Conservation (phyloP, 139 green algal species). For the Chlorella sp. region DNA sequence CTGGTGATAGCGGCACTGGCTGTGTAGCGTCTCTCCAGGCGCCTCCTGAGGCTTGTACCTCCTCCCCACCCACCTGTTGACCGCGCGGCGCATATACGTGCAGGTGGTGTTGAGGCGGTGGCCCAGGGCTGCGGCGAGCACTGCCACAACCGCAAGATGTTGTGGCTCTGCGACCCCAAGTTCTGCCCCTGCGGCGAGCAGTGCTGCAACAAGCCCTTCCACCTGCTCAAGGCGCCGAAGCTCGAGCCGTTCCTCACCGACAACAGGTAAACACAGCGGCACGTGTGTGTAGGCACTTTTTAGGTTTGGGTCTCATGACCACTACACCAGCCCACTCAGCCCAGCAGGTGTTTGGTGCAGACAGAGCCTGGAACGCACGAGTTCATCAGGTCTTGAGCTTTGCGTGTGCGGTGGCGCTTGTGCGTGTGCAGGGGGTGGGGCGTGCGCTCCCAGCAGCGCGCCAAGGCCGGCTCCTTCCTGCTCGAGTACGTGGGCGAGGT, state of each 20-base stretch:
- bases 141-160: constrained; percentile 41
- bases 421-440: constrained; percentile 42
- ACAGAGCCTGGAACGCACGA: not conserved
- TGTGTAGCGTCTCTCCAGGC: no score
- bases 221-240: constrained; percentile 44
- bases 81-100: not conserved
- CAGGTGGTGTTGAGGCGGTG: constrained; percentile 15
- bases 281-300: no score
- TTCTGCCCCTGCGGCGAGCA: constrained; percentile 65
- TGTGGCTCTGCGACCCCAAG: constrained; percentile 67
- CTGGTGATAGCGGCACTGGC: no score
- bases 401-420: not conserved
- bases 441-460: constrained; percentile 42
- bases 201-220: constrained; percentile 78
- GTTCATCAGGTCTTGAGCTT: no score
- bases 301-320: no score
- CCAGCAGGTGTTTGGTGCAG: not conserved
- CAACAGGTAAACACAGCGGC: constrained; percentile 21
- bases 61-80: no score
- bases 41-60: no score
- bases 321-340: not conserved
- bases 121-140: constrained; percentile 22
- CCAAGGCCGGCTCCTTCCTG: constrained; percentile 63
- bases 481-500: constrained; percentile 83
- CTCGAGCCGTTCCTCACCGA: constrained; percentile 72